Evolutionary conservation across 805 yeast species (phyloP), one percentile per base, ranked within the genome.

Genomic region (Kregervanrija pseudodelftensis): DNA sequence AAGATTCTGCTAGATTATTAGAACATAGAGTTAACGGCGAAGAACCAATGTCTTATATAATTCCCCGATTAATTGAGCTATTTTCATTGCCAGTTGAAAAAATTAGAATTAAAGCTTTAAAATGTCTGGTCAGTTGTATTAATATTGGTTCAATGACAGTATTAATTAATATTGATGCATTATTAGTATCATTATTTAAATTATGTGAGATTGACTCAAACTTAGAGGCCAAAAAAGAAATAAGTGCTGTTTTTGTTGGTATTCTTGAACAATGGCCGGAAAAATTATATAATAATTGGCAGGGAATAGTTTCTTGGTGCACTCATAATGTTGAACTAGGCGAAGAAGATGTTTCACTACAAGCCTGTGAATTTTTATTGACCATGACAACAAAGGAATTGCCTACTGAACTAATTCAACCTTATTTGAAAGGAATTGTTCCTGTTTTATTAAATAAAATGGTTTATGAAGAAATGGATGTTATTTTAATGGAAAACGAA

Each of bases 361-460:
- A 90, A 60, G 97, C 95, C 3, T 88, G 96, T 61, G 98, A 93
- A 65, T 89, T 93, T 55, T 67, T 93, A 47, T 73, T 91, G 37
- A 79, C 85, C 1, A 70, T 91, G 44, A 77, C 90, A 0, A 82
- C 88, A 2, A 71, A 79, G 33, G 73, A 72, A 30, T 67, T 80
- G 3, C 80, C 86, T 8, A 69, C 64, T n/a, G 73, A 73, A 16
- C 59, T 77, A 4, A 70, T 88, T 45, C 64, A 65, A 45, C 81
- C 84, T 1, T 77, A 77, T 51, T 68, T 93, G 37, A 68, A 70
- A 2, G 61, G 66, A 13, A 79, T 93, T 11, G 59, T 91, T n/a
- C 97, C 98, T 1, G 79, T 80, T 1, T 65, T 93, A 30, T 67
- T 93, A 39, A 72, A 76, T 37, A 82, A 83, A 49, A 89, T 93